phyloP scores from a whole-genome alignment of 2,329 filamentous ascomycete species.

The Pyrenophora teres region DNA sequence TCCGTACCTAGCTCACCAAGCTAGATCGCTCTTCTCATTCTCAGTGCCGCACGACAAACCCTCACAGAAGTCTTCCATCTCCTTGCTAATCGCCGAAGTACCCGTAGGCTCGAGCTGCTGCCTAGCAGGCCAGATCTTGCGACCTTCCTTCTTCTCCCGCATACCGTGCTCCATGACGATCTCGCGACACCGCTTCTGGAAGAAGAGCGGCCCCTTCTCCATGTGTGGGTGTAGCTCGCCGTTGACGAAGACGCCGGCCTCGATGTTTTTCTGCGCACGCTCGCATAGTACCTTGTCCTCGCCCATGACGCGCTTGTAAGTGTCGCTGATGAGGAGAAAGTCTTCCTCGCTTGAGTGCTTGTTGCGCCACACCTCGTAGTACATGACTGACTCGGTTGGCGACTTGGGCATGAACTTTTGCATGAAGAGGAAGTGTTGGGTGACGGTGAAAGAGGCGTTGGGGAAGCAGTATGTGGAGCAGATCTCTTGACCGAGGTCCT shows the following conservation, averaged over 20 bases:
- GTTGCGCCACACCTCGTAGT: constrained; percentile 67
- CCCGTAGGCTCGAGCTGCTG: constrained; percentile 33
- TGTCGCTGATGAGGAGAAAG: constrained; percentile 61
- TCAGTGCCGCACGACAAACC: constrained; percentile 33
- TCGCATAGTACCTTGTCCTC: constrained; percentile 68
- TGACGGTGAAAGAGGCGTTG: constrained; percentile 39
- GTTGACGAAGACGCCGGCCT: constrained; percentile 65
- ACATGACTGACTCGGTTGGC: constrained; percentile 59
- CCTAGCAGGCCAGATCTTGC: constrained; percentile 60
- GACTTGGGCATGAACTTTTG: constrained; percentile 64
- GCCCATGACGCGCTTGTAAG: constrained; percentile 67
- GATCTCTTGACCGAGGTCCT: constrained; percentile 33
- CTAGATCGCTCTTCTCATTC: constrained; percentile 34
- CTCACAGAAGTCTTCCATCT: constrained; percentile 36
- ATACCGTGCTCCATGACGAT: constrained; percentile 55
- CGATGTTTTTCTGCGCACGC: constrained; percentile 64
- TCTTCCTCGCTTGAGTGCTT: constrained; percentile 63
- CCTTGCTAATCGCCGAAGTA: constrained; percentile 25
- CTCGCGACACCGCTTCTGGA: constrained; percentile 59
- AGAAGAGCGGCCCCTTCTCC: constrained; percentile 64
- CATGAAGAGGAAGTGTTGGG: constrained; percentile 64
- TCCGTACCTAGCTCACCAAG: constrained; percentile 20
- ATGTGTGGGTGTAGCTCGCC: constrained; percentile 65
- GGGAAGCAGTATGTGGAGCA: constrained; percentile 41
- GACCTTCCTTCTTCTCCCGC: constrained; percentile 51